Percentiles rank a stretch among this genome's conserved stretches.
Conservation (phyloP, 345 rosid species). For the Eucalyptus curtisii region DNA sequence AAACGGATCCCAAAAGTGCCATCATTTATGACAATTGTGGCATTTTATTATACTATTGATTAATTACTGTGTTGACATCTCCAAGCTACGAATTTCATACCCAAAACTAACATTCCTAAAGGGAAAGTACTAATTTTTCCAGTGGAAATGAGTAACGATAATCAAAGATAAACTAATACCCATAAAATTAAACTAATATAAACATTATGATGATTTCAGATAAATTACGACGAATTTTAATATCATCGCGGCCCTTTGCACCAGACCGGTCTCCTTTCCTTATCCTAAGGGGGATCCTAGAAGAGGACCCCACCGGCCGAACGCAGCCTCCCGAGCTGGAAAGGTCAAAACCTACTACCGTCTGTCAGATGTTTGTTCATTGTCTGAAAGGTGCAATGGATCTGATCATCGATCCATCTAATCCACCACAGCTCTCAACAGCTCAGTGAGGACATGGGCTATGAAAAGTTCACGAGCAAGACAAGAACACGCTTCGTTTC, state of each 20-base stretch:
- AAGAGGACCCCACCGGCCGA: background rate
- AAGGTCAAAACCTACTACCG: background rate
- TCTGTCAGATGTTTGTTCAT: background rate
- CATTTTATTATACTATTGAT: background rate
- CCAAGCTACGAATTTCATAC: background rate
- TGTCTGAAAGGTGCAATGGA: background rate
- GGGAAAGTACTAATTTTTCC: background rate
- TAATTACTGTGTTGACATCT: background rate
- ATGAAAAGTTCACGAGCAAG: background rate
- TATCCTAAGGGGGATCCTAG: background rate
- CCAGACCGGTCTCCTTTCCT: background rate
- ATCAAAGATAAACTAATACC: background rate
- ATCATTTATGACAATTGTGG: background rate
- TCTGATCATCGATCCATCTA: background rate
- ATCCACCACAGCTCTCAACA: background rate
- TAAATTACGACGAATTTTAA: background rate
- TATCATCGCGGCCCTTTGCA: background rate
- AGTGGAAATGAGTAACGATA: background rate
- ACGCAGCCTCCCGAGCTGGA: background rate
- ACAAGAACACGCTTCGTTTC: background rate
- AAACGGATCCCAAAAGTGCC: rapidly evolving
- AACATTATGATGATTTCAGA: background rate
- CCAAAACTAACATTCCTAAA: background rate
- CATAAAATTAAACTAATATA: background rate
- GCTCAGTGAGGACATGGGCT: background rate